Evolutionary conservation across 2,329 filamentous ascomycete genomes (phyloP), one percentile per base, ranked within the genome.

Genomic region (Fusarium sp.): DNA sequence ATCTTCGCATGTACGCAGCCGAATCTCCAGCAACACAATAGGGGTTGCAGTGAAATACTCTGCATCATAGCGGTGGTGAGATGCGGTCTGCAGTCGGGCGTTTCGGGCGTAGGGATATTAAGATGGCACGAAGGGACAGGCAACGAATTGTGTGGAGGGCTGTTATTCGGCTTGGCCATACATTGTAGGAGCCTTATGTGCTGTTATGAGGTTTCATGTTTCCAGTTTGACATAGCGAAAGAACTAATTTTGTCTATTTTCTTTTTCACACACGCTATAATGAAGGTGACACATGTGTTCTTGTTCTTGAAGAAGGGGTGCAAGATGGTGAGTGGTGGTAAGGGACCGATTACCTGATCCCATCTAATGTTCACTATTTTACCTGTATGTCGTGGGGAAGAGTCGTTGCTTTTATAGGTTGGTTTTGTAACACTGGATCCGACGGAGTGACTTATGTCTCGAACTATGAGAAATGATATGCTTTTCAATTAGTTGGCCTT

Each of bases 91-190:
- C 60, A 65, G 72, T 71, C 62, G 63, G 72, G 72, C 72, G 72
- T 74, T 74, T 51, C 65, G 50, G 72, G 72, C 65, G 72, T 71
- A 74, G 56, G 68, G 54, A 57, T 67, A 69, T 11, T 37, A 59
- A 58, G 43, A 41, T 43, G 65, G 56, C 48, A 68, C 20, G 54
- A 63, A 49, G 48, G 44, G 41, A 49, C 47, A 65, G 51, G 43
- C 40, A 61, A 62, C 43, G 17, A 40, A 35, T 40, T 47, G 39
- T 45, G 45, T 53, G 53, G 41, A 50, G n/a, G 52, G 48, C 58
- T 41, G 40, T 20, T 22, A 32, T 40, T 50, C 22, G 53, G 43
- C 49, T 62, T 47, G 41, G 26, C 50, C 41, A 45, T 56, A 19
- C 45, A 47, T 50, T 20, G 50, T 19, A 62, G 43, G 22, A 65